Conservation (phyloP, 768 basidiomycete species). For the Collybia sordida region DNA sequence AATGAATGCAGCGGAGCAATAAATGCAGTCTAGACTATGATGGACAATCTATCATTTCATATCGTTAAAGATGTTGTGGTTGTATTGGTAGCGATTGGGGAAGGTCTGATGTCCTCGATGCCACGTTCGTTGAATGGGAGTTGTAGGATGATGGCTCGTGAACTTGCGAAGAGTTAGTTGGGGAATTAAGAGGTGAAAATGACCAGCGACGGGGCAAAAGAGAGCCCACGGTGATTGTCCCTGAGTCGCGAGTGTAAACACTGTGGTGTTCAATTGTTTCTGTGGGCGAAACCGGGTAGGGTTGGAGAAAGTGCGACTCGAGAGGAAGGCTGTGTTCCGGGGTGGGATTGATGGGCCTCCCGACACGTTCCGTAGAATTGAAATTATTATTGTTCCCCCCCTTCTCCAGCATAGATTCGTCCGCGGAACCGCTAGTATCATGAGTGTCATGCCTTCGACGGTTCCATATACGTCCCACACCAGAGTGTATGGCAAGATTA, state of each 20-base stretch:
- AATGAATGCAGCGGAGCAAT: background rate
- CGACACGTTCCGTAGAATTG: slow-evolving; percentile 14
- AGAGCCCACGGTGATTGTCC: slow-evolving; percentile 37
- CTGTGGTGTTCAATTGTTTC: slow-evolving; percentile 31
- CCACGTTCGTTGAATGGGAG: slow-evolving; percentile 6
- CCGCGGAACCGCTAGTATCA: slow-evolving; percentile 13
- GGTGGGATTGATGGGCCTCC: slow-evolving; percentile 52
- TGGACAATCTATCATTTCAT: background rate
- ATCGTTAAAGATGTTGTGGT: slow-evolving; percentile 6
- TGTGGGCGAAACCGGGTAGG: slow-evolving; percentile 47
- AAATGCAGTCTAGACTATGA: too few relatives aligned
- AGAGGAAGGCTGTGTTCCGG: slow-evolving; percentile 43
- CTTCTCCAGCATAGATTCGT: slow-evolving; percentile 41
- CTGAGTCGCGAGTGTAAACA: slow-evolving; percentile 32
- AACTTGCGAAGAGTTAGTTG: slow-evolving; percentile 12
- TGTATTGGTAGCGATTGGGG: slow-evolving; percentile 2
- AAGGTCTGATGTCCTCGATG: slow-evolving; percentile 5
- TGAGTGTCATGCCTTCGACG: slow-evolving; percentile 10
- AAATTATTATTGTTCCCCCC: slow-evolving; percentile 16
- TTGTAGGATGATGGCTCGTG: slow-evolving; percentile 11
- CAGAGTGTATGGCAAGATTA: slow-evolving; percentile 58
- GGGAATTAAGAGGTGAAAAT: slow-evolving; percentile 23
- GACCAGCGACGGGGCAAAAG: slow-evolving; percentile 39
- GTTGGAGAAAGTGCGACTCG: slow-evolving; percentile 39
- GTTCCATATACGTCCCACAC: slow-evolving; percentile 28